Conservation (phyloP, 1,139 yeast species). For the Entelexis paramagnoliae region DNA sequence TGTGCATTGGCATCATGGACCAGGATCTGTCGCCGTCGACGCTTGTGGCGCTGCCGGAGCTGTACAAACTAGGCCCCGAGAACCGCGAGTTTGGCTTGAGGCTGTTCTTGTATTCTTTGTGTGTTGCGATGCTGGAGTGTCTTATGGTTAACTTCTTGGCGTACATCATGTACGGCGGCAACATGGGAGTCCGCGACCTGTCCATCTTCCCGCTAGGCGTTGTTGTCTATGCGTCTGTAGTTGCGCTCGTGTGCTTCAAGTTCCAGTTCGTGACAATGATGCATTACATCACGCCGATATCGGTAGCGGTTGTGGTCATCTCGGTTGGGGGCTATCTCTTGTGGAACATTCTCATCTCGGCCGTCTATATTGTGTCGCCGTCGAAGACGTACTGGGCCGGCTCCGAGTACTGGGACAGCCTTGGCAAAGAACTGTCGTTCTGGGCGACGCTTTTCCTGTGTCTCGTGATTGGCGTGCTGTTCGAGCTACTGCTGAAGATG, state of each 20-base stretch:
- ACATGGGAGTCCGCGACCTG: slow-evolving; percentile 67
- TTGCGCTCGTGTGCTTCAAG: slow-evolving; percentile 63
- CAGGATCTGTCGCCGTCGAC: slow-evolving; percentile 85
- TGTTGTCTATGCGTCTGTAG: slow-evolving; percentile 58
- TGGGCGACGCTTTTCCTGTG: slow-evolving; percentile 68
- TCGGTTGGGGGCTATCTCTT: slow-evolving; percentile 80
- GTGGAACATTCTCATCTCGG: slow-evolving; percentile 74
- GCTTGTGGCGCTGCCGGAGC: slow-evolving; percentile 79
- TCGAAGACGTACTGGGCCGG: slow-evolving; percentile 62
- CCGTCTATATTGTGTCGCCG: slow-evolving; percentile 48
- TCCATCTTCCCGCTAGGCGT: slow-evolving; percentile 76
- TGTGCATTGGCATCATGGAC: slow-evolving; percentile 92
- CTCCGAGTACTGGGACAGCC: slow-evolving; percentile 53
- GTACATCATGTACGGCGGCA: slow-evolving; percentile 60
- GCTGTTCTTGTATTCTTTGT: slow-evolving; percentile 69
- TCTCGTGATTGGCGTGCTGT: slow-evolving; percentile 38
- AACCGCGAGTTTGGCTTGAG: slow-evolving; percentile 65
- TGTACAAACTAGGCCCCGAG: slow-evolving; percentile 66
- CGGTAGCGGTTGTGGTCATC: slow-evolving; percentile 57
- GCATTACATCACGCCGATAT: slow-evolving; percentile 62
- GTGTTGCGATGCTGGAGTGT: slow-evolving; percentile 64
- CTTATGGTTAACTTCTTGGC: slow-evolving; percentile 58
- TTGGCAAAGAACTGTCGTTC: slow-evolving; percentile 72
- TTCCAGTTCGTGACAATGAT: slow-evolving; percentile 69
- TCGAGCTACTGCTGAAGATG: slow-evolving; percentile 57